phyloP scores from a whole-genome alignment of 2,329 filamentous ascomycete genomes.

The Epichloe coenophiala region DNA sequence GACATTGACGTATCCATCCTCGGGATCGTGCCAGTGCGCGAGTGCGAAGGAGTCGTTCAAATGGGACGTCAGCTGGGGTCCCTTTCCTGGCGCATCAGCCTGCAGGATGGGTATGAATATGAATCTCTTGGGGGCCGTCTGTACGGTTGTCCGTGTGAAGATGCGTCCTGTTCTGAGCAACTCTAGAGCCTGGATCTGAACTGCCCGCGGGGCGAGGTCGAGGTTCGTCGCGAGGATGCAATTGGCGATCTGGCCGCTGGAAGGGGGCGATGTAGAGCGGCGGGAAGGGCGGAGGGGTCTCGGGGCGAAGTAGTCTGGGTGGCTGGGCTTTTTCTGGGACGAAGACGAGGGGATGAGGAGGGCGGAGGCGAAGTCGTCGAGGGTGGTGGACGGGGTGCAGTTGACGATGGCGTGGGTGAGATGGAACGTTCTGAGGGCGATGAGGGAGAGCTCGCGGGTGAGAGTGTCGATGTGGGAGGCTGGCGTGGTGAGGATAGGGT shows the following conservation, averaged over 20 bases:
- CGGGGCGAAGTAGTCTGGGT: slow-evolving; percentile 18
- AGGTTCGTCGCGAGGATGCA: slow-evolving; percentile 73
- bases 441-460: slow-evolving; percentile 60
- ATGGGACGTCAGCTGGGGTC: slow-evolving; percentile 39
- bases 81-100: slow-evolving; percentile 27
- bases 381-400: slow-evolving; percentile 58
- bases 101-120: slow-evolving; percentile 64
- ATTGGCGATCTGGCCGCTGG: slow-evolving; percentile 50
- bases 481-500: slow-evolving; percentile 75
- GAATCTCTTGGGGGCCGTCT: slow-evolving; percentile 64
- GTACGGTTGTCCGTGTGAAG: slow-evolving; percentile 59
- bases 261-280: slow-evolving; percentile 16
- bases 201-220: slow-evolving; percentile 54
- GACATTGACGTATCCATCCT: slow-evolving; percentile 61
- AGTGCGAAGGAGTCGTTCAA: slow-evolving; percentile 78
- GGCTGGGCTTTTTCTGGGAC: slow-evolving; percentile 10
- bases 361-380: slow-evolving; percentile 67
- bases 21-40: slow-evolving; percentile 66
- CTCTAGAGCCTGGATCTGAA: slow-evolving; percentile 72
- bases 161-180: slow-evolving; percentile 69
- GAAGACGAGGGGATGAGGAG: slow-evolving; percentile 37
- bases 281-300: slow-evolving; percentile 10
- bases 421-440: slow-evolving; percentile 58
- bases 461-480: slow-evolving; percentile 49
- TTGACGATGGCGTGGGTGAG: slow-evolving; percentile 57